Base-by-base conservation (phyloP, 179 eudicot species). In the Spinacia oleracea region DNA sequence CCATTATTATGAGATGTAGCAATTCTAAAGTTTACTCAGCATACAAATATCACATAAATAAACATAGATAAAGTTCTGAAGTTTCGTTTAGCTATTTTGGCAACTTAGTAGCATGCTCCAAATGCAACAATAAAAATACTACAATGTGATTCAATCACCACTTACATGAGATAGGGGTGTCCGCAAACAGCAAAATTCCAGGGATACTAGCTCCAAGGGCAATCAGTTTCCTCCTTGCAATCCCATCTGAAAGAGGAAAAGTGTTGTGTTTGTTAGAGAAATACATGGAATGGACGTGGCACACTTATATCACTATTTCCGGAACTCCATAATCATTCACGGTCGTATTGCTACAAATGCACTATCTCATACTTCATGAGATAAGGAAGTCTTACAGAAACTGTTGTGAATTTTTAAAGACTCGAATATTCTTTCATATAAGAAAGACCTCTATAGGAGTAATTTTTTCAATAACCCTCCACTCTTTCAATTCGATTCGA, bases 191-290 rank as follows among this genome's bases (percentile, higher is more conserved):
- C 74, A 82, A 75, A 76, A 88, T 50, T 84, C 88, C 90, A 76
- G 97, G 92, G 60, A 82, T 80, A 79, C 84, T 71, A 70, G 87
- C 79, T 66, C 97, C 98, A 84, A 86, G 31, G 32, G 93, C 89
- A 67, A 93, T 89, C 67, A 92, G 84, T 66, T 89, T 87, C 75
- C 98, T 91, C 85, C 93, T 88, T 77, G 88, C 89, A 42, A 78
- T 76, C 84, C 85, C 78, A 85, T 92, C 95, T 89, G 89, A 62
- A 64, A 68, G 3, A 35, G 32, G 2, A 55, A 56, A n/a, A 68
- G 27, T 25, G 9, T 15, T 64, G 62, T 23, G 35, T 53, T 31
- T 40, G 11, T 70, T 23, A 70, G 5, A 53, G 6, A 38, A 67
- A 20, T 46, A 21, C 81, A 46, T 2, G 18, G 29, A 10, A 55